Evolutionary conservation across 345 rosid genomes (phyloP).

Genomic region (Populus euphratica): DNA sequence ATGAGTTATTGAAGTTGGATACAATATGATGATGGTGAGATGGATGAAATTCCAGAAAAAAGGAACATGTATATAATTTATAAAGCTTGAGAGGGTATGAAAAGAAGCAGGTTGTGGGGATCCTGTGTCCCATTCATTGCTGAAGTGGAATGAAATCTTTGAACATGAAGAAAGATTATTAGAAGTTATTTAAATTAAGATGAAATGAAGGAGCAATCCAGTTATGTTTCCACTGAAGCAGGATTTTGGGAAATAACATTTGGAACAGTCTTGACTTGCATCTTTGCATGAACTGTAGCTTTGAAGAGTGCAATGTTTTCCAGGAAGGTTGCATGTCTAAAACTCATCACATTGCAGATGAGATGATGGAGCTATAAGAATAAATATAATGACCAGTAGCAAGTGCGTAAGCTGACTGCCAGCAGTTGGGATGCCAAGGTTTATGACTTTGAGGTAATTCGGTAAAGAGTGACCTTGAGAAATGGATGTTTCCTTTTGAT

Average conservation of each 20-base stretch:
- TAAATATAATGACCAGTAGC: neutral
- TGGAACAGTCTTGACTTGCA: neutral
- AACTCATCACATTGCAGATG: neutral
- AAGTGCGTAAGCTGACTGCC: neutral
- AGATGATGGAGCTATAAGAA: neutral
- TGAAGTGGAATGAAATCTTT: neutral
- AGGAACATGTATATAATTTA: neutral
- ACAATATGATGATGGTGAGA: neutral
- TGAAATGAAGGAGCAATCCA: neutral
- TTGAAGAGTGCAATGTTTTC: neutral
- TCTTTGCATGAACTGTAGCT: neutral
- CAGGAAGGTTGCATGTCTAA: neutral
- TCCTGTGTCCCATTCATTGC: neutral
- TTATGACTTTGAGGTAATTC: neutral
- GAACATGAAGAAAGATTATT: neutral
- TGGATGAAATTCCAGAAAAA: neutral
- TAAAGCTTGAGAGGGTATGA: neutral
- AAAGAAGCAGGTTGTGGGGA: neutral
- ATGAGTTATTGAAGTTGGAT: neutral
- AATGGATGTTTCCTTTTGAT: neutral
- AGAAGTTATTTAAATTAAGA: neutral
- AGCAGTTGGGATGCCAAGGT: neutral
- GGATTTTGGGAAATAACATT: neutral
- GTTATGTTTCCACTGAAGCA: neutral
- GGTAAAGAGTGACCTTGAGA: neutral